Evolutionary conservation across 202 grass and related monocot species (phyloP), one percentile per base, ranked within the genome.

Genomic region (Carex sylvatica): DNA sequence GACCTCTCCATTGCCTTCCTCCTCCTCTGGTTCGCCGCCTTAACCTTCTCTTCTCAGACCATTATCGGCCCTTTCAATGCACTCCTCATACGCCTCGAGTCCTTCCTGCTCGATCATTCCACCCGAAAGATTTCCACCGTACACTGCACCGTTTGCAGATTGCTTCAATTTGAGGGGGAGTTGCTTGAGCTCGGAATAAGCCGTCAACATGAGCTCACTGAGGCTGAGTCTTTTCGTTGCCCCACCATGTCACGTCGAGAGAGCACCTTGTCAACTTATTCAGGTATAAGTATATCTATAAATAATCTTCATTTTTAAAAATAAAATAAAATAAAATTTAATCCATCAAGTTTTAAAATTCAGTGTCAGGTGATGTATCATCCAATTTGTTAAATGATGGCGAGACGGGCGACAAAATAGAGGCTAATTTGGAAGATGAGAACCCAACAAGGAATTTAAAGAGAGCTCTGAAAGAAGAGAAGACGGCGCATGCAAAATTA

Each of bases 401-500:
- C 1, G 80, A 82, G 26, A 33, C 23, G 1, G 7, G 35, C 1
- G 60, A 80, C 22, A 80, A 44, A 49, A 81, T 46, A 54, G 80
- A 82, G 24, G 16, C 20, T 67, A 70, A 82, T 53, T 70, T 82
- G 8, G 80, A 82, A 82, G 80, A 67, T 20, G 80, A 67, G 2
- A 67, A 82, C 20, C 14, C 26, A 6, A 36, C 80, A 56, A 68
- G 49, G 42, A 82, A 54, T 33, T 82, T 92, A 40, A 90, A 77
- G 82, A 83, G 61, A 65, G 67, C 79, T 51, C 79, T 97, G 4
- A 86, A 75, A 61, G 82, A 74, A 69, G 91, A 94, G 83, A 92
- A 85, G 70, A 74, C 63, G 62, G 80, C 87, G 3, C 89, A 87
- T 82, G 80, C 82, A 16, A 86, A 70, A 3, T 85, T 92, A 1